Conservation (phyloP, 164 flowering plant genomes). For the Hamamelis virginiana region DNA sequence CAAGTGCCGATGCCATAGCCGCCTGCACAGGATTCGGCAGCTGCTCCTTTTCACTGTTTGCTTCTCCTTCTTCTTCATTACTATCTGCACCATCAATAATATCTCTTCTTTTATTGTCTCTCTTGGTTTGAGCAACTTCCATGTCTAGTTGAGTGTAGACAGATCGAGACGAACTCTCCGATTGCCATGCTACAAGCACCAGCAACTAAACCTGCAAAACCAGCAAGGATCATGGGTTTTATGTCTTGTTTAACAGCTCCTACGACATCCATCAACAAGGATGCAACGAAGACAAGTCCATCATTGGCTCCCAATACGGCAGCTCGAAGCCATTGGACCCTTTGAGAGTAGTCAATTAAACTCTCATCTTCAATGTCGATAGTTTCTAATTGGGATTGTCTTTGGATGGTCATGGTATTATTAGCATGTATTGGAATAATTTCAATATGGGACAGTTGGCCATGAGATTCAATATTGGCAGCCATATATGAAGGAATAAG, state of each 20-base stretch:
- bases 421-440: too few species aligned
- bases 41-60: too few species aligned
- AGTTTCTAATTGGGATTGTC: too few species aligned
- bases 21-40: slow-evolving; percentile 13
- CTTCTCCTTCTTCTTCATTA: too few species aligned
- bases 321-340: slow-evolving; percentile 10
- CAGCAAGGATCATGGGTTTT: slow-evolving; percentile 13
- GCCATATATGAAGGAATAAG: too few species aligned
- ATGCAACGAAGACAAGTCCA: slow-evolving; percentile 1
- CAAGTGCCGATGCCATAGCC: slow-evolving; percentile 11
- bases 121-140: slow-evolving; percentile 10
- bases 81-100: too few species aligned
- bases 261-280: slow-evolving; percentile 16
- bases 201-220: slow-evolving; percentile 14
- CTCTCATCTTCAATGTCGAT: too few species aligned
- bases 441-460: too few species aligned
- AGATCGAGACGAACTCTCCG: slow-evolving; percentile 17
- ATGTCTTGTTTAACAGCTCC: slow-evolving; percentile 12
- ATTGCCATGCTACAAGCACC: slow-evolving; percentile 20
- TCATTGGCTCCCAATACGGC: slow-evolving; percentile 7
- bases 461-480: too few species aligned
- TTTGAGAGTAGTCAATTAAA: neutral
- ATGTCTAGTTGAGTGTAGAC: slow-evolving; percentile 17
- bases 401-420: too few species aligned
- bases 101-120: neutral